phyloP scores from a whole-genome alignment of 2,329 filamentous ascomycete species.

The Xylariaceae sp. region DNA sequence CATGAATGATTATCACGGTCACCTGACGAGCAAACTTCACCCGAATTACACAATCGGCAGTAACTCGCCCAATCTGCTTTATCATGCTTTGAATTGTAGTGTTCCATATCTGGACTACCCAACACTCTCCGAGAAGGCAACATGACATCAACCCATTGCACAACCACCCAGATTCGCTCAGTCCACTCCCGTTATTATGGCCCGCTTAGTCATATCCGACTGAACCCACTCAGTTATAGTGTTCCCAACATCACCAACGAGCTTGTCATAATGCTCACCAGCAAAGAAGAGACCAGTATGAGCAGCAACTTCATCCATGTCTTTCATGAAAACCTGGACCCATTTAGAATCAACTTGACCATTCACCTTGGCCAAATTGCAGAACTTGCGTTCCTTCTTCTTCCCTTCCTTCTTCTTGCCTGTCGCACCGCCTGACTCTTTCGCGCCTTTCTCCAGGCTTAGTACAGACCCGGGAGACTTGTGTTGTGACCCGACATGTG shows the following conservation, averaged over 20 bases:
- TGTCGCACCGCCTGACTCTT: constrained; percentile 4
- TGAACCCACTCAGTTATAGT: constrained; percentile 68
- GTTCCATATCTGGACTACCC: too few relatives aligned
- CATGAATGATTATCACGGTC: too few relatives aligned
- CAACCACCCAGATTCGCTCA: too few relatives aligned
- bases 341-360: constrained; percentile 67
- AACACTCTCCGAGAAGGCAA: too few relatives aligned
- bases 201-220: constrained; percentile 53
- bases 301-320: constrained; percentile 80
- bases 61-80: too few relatives aligned
- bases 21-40: too few relatives aligned
- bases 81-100: too few relatives aligned
- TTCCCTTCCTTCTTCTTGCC: constrained; percentile 22
- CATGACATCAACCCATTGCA: too few relatives aligned
- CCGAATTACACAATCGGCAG: too few relatives aligned
- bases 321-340: constrained; percentile 77
- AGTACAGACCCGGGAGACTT: too few relatives aligned
- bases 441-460: neutral
- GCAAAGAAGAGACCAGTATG: constrained; percentile 80
- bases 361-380: constrained; percentile 59
- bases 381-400: constrained; percentile 70
- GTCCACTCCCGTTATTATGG: constrained; percentile 24
- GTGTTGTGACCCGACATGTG: too few relatives aligned
- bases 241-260: constrained; percentile 73
- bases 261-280: constrained; percentile 67